Base-by-base conservation (phyloP, 1,284 basidiomycete species). In the Tremellales sp. region DNA sequence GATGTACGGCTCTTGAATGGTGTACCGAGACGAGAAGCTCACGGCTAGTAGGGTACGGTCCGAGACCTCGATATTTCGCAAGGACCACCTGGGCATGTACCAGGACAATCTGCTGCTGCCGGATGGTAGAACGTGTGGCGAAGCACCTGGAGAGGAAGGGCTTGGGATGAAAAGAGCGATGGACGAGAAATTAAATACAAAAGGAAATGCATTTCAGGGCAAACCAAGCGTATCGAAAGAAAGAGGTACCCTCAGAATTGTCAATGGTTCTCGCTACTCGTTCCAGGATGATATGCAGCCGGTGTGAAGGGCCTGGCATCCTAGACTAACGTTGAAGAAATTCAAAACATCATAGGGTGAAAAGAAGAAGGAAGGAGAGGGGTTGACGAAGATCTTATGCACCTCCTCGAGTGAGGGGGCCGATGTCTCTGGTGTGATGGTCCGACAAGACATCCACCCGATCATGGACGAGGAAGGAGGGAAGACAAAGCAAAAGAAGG, bases 291-390 rank as follows among this genome's bases (percentile, higher is more conserved):
- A 60, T 65, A 54, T 45, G 53, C 58, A 53, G 60, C 55, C 55
- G 53, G 50, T 66, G 64, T 66, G 61, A 64, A 48, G 58, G 57
- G 48, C 62, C 66, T 66, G 63, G 51, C 52, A 55, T 56, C 54
- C 40, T 47, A 51, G 48, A 60, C 65, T 69, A 60, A 65, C 68
- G 68, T 59, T 70, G 68, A 70, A 70, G 68, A 70, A 70, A 70
- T 70, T 70, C 68, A 64, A 66, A 51, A 43, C 67, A 70, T 70
- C 68, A 70, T 58, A 14, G 68, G 65, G 67, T 56, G 45, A 27
- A n/a, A 37, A 43, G 40, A n/a, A 33, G 27, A 14, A 27, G 21
- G 10, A 9, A 26, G 25, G 32, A 36, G 19, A 40, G 29, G 37
- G 29, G 27, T 8, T 37, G 16, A 37, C 13, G 22, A 27, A 19